Evolutionary conservation across 2,329 filamentous ascomycete genomes (phyloP), one percentile per base, ranked within the genome.

Genomic region (Didymella segeticola): DNA sequence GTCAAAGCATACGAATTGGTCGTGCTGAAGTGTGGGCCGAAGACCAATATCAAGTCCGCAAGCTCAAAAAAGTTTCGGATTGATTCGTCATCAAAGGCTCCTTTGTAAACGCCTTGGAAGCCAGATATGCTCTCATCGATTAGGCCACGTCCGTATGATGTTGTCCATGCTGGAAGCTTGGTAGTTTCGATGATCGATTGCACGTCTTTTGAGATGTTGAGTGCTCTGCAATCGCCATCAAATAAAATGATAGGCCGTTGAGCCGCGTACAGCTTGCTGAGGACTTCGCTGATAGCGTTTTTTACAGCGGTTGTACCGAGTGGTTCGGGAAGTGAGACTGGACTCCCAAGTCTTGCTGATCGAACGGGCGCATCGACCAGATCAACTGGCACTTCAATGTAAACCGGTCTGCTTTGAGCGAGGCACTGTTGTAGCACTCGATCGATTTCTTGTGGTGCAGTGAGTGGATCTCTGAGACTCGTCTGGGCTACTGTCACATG

Each of bases 371-470:
- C 70, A 6, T 63, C 64, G 5, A 83, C 81, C 68, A 85, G 72
- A 60, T 86, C 83, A 11, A 78, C 77, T 0, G 83, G 84, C 4
- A 86, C 61, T 57, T 83, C 79, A 17, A 86, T 78, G 53, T 84
- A 86, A 1, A 83, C 84, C 0, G 84, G 84, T 2, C 81, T 75
- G 50, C 80, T 83, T 30, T 83, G 78, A 39, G 80, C 60, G 27
- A 85, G 68, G 38, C 81, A 83, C 51, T 82, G 77, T 49, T 73
- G 71, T 26, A 86, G 68, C 4, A 79, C 75, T 39, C 75, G 66
- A 60, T 86, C 83, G 22, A 86, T 82, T 51, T 81, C 75, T 22
- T 77, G 74, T 0, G 83, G 75, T 12, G 79, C 77, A 1, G 77
- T 78, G 2, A 68, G 58, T 1, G 78, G 69, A 54, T 84, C 78